Base-by-base conservation (phyloP, 2,329 filamentous ascomycete species). In the Fusarium udum region DNA sequence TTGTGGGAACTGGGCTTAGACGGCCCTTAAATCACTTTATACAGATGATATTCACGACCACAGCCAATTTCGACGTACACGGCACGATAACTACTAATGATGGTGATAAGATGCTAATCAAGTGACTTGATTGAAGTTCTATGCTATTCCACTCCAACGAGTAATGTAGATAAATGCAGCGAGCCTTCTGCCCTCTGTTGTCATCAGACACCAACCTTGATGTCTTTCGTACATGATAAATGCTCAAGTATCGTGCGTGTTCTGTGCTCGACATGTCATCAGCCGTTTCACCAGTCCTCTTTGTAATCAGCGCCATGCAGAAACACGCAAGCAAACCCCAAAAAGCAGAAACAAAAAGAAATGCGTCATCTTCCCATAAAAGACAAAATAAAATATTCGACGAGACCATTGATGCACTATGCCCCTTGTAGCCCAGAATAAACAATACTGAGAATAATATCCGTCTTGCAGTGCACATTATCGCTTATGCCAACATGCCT, bases 271-370 rank as follows among this genome's bases (percentile, higher is more conserved):
- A 67, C 49, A 49, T 69, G 59, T 69, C 63, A 67, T 61, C 64
- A 70, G 48, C 67, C 67, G 34, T 69, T 67, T 61, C 63, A 73
- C 71, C 67, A 64, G 36, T 66, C 66, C 68, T 71, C 69, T 72
- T 72, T 68, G 64, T 65, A 67, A 59, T 75, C 64, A 66, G 71
- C 75, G 74, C 75, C 72, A 77, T 77, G 75, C 75, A 74, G 73
- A 63, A 64, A 71, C 34, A 51, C 37, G 65, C 24, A 72, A 64
- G 39, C 39, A 66, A 64, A 39, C 34, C 65, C 59, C 58, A 34
- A 59, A 59, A 53, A 59, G 48, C 61, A 24, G 26, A 45, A 45
- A 34, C 43, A 40, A n/a, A 46, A 56, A 37, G 31, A 64, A 48
- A 52, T 46, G 43, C 34, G 39, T 55, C 53, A 43, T 42, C n/a